Conservation (phyloP, 768 basidiomycete genomes). For the Agrocybe chaxingu region DNA sequence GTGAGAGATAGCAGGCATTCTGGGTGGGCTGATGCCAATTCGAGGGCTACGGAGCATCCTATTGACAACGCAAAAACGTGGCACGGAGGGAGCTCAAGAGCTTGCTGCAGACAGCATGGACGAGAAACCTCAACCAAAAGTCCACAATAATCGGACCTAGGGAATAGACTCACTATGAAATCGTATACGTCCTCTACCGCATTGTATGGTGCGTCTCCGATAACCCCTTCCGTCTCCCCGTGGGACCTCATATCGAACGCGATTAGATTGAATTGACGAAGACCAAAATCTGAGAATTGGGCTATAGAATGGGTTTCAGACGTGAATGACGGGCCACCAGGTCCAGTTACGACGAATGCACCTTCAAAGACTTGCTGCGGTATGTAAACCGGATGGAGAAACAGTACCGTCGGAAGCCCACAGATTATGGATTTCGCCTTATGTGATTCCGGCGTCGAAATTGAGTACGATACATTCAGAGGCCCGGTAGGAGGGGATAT, state of each 20-base stretch:
- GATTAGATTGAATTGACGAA: constrained; percentile 3
- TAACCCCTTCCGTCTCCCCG: constrained; percentile 3
- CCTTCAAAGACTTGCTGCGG: constrained; percentile 6
- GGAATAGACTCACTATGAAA: constrained; percentile 1
- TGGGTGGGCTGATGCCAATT: constrained; percentile 1
- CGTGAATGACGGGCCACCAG: too few species aligned
- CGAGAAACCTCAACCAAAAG: neutral
- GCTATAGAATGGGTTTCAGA: neutral
- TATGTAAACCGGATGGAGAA: constrained; percentile 6
- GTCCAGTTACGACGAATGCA: neutral
- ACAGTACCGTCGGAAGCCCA: constrained; percentile 4
- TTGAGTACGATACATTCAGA: constrained; percentile 7
- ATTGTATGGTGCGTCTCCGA: constrained; percentile 1
- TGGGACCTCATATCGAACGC: constrained; percentile 2
- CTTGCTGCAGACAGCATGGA: neutral
- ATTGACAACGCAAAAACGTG: constrained; percentile 3
- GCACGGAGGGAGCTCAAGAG: neutral
- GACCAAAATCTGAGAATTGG: constrained; percentile 1
- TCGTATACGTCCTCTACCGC: constrained; percentile 1
- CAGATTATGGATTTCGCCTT: constrained; percentile 2
- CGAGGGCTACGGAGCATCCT: neutral
- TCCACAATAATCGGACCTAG: neutral
- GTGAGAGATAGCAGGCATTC: neutral
- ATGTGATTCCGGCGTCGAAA: constrained; percentile 3
- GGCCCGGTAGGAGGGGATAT: constrained; percentile 7